phyloP scores from a whole-genome alignment of 257 asterid genomes.

The Przewalskia tangutica region DNA sequence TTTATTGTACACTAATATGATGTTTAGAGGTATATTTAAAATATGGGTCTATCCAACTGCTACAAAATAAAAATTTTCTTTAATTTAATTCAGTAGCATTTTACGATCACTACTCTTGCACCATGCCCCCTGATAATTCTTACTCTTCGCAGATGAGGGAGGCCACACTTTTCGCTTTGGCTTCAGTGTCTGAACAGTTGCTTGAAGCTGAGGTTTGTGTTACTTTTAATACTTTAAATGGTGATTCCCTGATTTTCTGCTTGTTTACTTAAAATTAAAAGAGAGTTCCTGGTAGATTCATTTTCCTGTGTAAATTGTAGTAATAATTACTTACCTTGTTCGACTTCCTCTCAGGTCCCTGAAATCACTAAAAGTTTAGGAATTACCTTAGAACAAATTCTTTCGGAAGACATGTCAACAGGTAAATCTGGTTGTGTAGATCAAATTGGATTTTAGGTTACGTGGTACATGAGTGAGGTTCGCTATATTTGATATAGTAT shows the following conservation, averaged over 20 bases:
- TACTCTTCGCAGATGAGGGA: conserved; percentile 64
- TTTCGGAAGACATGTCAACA: conserved; percentile 75
- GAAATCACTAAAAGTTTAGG: conserved; percentile 36
- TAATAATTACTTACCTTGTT: conserved; percentile 2
- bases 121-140: neutral
- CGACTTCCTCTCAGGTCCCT: conserved; percentile 39
- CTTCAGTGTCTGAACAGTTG: conserved; percentile 78
- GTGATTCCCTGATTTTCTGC: neutral
- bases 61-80: neutral
- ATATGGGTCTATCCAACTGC: neutral
- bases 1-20: neutral
- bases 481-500: neutral
- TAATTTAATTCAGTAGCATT: neutral
- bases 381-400: conserved; percentile 51
- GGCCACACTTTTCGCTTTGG: conserved; percentile 81
- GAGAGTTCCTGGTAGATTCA: neutral
- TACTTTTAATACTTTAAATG: neutral
- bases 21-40: neutral
- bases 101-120: neutral
- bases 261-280: neutral
- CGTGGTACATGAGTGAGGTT: neutral
- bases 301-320: neutral
- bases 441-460: conserved; percentile 10
- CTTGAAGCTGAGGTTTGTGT: conserved; percentile 70
- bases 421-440: conserved; percentile 30